A percentile compares a stretch with the other conserved stretches of the same genome.
These are phyloP conservation scores for Musa troglodytarum DNA, from an alignment of 176 grass and related monocot species.

Conservation along the genomic window DNA sequence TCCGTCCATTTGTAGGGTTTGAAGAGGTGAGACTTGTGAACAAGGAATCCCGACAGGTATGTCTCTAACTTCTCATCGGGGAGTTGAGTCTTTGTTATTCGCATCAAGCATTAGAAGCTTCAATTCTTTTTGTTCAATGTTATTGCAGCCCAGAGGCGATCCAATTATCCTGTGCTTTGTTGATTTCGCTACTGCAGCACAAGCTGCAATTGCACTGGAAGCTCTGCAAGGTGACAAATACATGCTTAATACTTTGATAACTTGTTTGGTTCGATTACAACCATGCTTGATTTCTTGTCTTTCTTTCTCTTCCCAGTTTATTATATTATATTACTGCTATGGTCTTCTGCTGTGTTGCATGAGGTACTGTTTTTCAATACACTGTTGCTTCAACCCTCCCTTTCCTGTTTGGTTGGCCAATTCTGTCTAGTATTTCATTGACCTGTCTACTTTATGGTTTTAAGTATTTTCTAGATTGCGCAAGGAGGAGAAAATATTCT, in stretches of 20 bases:
- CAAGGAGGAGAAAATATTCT: too few relatives aligned
- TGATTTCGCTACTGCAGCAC: slow-evolving; percentile 46
- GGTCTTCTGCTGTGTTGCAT: neutral
- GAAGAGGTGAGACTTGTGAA: slow-evolving; percentile 49
- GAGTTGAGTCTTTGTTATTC: neutral
- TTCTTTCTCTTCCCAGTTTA: slow-evolving; percentile 3
- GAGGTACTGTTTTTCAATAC: neutral
- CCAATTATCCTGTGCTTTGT: slow-evolving; percentile 69
- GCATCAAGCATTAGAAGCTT: neutral
- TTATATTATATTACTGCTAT: neutral
- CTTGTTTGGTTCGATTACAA: slow-evolving; percentile 7
- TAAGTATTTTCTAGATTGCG: too few relatives aligned
- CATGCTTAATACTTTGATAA: slow-evolving; percentile 11
- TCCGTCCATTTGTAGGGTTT: slow-evolving; percentile 57
- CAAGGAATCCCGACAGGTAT: slow-evolving; percentile 90
- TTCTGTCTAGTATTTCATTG: too few relatives aligned
- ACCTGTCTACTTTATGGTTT: too few relatives aligned
- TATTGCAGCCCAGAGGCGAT: slow-evolving; percentile 61
- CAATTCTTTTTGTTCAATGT: slow-evolving; percentile 17
- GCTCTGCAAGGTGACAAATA: slow-evolving; percentile 48
- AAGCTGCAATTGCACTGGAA: slow-evolving; percentile 41
- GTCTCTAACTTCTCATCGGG: neutral
- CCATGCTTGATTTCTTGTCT: slow-evolving; percentile 4
- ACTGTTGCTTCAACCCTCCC: too few relatives aligned
- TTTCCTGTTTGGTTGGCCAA: too few relatives aligned